Base-by-base conservation (phyloP, 2,329 filamentous ascomycete genomes). In the Penicillium concentricum region DNA sequence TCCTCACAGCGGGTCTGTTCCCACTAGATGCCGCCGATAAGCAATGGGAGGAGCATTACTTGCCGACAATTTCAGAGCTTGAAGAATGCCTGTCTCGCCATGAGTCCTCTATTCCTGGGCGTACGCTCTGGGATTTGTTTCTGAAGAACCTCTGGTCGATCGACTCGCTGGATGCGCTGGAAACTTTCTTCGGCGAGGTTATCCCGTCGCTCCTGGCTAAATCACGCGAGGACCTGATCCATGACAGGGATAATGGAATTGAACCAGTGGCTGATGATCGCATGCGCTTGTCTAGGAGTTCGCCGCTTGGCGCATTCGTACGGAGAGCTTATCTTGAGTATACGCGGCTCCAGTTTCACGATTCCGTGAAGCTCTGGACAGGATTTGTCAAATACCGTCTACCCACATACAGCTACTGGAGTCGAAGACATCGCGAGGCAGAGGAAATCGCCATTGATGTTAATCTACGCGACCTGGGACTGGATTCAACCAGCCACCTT, bases 41-140 rank as follows among this genome's bases (percentile, higher is more conserved):
- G 37, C 63, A 66, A 59, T 68, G 65, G 61, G 60, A 68, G 49
- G 66, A 62, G 43, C 66, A 70, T 32, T 71, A 71, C 62, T 64
- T 72, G 13, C 66, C 76, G 16, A 68, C 73, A n/a, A 75, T 80
- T 41, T 58, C 72, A 22, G 77, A 77, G 53, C 77, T 85, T 50
- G 78, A 84, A 63, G 68, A 77, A 60, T 73, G 77, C 4, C 74
- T 82, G 5, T 73, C 76, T 22, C 53, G 59, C 34, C 78, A 77
- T 59, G 66, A 74, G 13, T 84, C 82, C 1, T 79, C 74, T 9
- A 76, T 91, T 55, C 89, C 91, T 0, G 91, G 91, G 3, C 83
- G 89, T 46, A 88, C 84, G n/a, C 76, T 97, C n/a, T 94, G 92
- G 86, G 92, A 97, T 69, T 78, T 89, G 2, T 90, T 97, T 55